These are phyloP conservation scores for Coniella vitis DNA, from an alignment of 2,329 filamentous ascomycete species.

Conservation along the genomic window DNA sequence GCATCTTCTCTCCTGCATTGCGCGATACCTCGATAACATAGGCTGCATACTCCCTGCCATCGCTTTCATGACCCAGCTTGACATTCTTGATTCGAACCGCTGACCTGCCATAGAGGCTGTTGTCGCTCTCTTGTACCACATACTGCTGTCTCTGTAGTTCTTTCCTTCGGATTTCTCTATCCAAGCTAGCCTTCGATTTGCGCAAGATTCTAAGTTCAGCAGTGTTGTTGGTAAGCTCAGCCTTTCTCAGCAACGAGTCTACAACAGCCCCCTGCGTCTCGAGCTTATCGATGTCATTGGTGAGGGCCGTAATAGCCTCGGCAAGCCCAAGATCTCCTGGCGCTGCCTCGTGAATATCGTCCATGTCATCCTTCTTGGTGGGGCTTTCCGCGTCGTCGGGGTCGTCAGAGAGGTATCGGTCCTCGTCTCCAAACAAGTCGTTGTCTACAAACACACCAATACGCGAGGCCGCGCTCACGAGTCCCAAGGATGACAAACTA, in stretches of 20 bases:
- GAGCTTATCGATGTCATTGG: constrained; percentile 83
- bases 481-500: constrained; percentile 82
- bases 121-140: constrained; percentile 94
- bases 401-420: constrained; percentile 79
- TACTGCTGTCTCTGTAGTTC: constrained; percentile 96
- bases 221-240: constrained; percentile 93
- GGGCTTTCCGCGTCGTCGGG: constrained; percentile 63
- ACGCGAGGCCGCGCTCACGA: constrained; percentile 80
- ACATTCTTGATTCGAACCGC: constrained; percentile 86
- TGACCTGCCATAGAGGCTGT: constrained; percentile 88
- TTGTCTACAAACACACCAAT: constrained; percentile 92
- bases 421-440: constrained; percentile 85
- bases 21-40: constrained; percentile 90
- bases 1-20: constrained; percentile 90
- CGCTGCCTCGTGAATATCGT: constrained; percentile 88
- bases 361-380: constrained; percentile 54
- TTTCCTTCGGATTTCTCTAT: constrained; percentile 86
- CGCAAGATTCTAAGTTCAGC: constrained; percentile 85
- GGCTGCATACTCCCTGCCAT: constrained; percentile 87
- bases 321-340: constrained; percentile 89
- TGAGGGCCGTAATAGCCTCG: constrained; percentile 85
- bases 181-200: constrained; percentile 89
- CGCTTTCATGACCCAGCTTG: constrained; percentile 84
- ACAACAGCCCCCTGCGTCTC: constrained; percentile 83
- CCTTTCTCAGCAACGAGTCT: constrained; percentile 85